Evolutionary conservation across 345 rosid species (phyloP).

Genomic region (Arabidopsis suecica): DNA sequence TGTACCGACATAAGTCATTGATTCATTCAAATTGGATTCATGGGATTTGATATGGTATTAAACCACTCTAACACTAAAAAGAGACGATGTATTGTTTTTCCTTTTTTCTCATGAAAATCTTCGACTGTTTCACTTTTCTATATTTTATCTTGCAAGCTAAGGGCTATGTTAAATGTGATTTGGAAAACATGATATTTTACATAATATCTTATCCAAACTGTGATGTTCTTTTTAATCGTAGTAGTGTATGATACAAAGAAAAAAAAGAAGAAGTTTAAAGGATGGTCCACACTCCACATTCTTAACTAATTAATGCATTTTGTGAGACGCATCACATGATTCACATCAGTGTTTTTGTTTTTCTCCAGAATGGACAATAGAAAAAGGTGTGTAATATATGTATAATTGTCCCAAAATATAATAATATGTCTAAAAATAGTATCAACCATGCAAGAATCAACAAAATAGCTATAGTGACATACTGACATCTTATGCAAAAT

Average conservation of each 20-base stretch:
- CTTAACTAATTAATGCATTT: neutral
- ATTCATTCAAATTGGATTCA: neutral
- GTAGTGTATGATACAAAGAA: neutral
- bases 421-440: constrained; percentile 11
- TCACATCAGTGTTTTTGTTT: neutral
- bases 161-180: neutral
- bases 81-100: too few relatives aligned
- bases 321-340: neutral
- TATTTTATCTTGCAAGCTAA: neutral
- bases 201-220: neutral
- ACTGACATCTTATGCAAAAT: neutral
- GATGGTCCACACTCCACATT: constrained; percentile 5
- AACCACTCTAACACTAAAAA: too few relatives aligned
- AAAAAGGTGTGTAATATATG: neutral
- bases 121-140: neutral
- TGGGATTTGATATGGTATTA: neutral
- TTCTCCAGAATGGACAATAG: neutral
- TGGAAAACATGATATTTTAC: neutral
- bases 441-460: constrained; percentile 1
- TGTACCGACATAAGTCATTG: neutral
- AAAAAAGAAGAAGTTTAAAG: neutral
- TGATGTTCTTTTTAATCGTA: neutral
- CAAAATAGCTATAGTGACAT: neutral
- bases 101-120: too few relatives aligned
- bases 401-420: neutral